Evolutionary conservation across 2,329 filamentous ascomycete species (phyloP).

Genomic region (Fusarium denticulatum): DNA sequence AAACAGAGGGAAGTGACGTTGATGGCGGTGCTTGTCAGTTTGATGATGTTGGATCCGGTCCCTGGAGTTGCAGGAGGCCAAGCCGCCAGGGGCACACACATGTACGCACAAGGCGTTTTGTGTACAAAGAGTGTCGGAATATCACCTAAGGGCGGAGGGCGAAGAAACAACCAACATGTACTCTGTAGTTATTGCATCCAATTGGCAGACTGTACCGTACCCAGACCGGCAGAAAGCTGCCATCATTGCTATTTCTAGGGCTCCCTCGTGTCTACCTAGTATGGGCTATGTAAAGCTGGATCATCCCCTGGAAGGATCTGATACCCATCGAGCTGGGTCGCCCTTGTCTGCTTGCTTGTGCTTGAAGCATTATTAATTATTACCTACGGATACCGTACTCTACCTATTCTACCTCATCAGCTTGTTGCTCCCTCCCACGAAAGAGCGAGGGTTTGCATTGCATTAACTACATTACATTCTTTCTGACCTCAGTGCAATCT

Average conservation of each 20-base stretch:
- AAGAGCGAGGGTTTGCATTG: constrained; percentile 5
- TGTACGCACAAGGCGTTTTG: not conserved
- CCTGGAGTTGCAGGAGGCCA: constrained; percentile 8
- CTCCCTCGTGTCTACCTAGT: not conserved
- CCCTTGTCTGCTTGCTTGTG: constrained; percentile 19
- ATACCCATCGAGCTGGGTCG: constrained; percentile 34
- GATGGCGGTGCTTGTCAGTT: constrained; percentile 24
- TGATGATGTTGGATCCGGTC: constrained; percentile 17
- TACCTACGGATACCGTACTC: not conserved
- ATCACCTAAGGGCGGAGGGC: not conserved
- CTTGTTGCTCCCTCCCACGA: constrained; percentile 5
- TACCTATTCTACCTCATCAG: not conserved
- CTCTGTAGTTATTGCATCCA: not conserved
- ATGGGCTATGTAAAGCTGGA: not conserved
- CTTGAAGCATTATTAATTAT: not conserved
- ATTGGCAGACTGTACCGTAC: not conserved
- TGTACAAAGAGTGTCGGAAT: not conserved
- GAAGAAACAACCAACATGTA: not conserved
- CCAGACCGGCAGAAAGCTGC: not conserved
- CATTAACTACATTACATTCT: constrained; percentile 26
- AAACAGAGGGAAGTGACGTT: constrained; percentile 8
- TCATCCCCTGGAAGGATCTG: constrained; percentile 12
- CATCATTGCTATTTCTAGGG: not conserved
- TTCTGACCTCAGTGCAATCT: constrained; percentile 30
- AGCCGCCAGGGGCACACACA: constrained; percentile 7